phyloP scores from a whole-genome alignment of 208 protist genomes.

The Leishmania major region DNA sequence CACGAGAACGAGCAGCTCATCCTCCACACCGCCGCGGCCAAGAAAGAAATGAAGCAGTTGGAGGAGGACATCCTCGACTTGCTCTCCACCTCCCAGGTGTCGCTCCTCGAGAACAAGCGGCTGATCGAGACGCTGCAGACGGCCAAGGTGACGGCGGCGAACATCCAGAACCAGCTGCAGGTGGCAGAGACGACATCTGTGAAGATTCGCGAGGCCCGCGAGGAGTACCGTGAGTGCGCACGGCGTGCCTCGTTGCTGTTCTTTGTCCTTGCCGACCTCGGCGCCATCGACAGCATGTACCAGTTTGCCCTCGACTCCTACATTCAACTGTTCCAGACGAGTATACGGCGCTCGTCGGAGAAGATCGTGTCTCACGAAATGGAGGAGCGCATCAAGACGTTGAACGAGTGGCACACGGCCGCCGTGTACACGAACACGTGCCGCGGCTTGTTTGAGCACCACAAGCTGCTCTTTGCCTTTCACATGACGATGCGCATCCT shows the following conservation, averaged over 20 bases:
- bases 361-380: constrained; percentile 87
- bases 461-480: constrained; percentile 99
- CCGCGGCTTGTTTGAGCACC: constrained; percentile 98
- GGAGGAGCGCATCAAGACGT: constrained; percentile 92
- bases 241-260: constrained; percentile 96
- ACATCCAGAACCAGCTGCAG: constrained; percentile 94
- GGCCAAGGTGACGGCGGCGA: constrained; percentile 96
- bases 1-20: constrained; percentile 98
- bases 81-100: constrained; percentile 91
- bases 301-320: constrained; percentile 99
- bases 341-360: constrained; percentile 94
- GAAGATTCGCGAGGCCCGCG: constrained; percentile 96
- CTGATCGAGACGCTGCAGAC: constrained; percentile 97
- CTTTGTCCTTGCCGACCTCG: constrained; percentile 98
- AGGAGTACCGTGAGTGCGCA: constrained; percentile 97
- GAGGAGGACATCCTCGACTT: constrained; percentile 98
- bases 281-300: constrained; percentile 98
- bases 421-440: constrained; percentile 98
- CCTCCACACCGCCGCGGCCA: constrained; percentile 91
- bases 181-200: constrained; percentile 94
- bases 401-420: constrained; percentile 98
- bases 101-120: constrained; percentile 97
- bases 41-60: constrained; percentile 96
- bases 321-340: constrained; percentile 96
- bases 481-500: constrained; percentile 98